A percentile compares a stretch with the other conserved stretches of the same genome.
These are phyloP conservation scores for Fistulina hepatica DNA, from an alignment of 1,284 basidiomycete genomes.

Conservation along the genomic window DNA sequence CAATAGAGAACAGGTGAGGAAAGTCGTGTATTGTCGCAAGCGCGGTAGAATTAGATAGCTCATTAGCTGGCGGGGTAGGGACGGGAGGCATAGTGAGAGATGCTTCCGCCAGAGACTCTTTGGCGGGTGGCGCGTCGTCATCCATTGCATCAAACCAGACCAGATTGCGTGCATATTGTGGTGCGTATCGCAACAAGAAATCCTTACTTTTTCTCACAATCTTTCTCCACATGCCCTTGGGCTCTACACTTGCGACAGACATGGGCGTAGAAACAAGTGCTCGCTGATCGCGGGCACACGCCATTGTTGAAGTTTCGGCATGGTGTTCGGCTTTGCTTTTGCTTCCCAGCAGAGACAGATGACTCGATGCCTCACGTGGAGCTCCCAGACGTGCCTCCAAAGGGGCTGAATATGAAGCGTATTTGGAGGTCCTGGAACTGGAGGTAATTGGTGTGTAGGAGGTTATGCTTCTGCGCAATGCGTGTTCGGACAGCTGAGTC, in stretches of 20 bases:
- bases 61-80: constrained; percentile 10
- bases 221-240: no score
- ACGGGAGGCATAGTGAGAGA: constrained; percentile 15
- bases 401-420: no score
- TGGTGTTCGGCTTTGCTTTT: no score
- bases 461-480: constrained; percentile 15
- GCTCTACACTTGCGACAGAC: constrained; percentile 13
- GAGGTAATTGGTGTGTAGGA: constrained; percentile 17
- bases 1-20: constrained; percentile 25
- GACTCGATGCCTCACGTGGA: no score
- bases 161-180: constrained; percentile 13
- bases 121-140: no score
- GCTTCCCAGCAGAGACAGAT: no score
- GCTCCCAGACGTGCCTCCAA: no score
- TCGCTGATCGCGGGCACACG: not conserved
- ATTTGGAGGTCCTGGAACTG: constrained; percentile 9
- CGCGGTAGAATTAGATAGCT: constrained; percentile 12
- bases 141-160: no score
- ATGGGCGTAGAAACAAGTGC: constrained; percentile 12
- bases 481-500: constrained; percentile 20
- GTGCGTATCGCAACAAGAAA: constrained; percentile 1
- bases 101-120: no score
- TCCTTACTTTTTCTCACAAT: no score
- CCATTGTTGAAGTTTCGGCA: not conserved
- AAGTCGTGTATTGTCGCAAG: constrained; percentile 16